A percentile compares a stretch with the other conserved stretches of the same genome.
Evolutionary conservation across 139 green algal species (phyloP).

Genomic region (Micractinium conductrix): DNA sequence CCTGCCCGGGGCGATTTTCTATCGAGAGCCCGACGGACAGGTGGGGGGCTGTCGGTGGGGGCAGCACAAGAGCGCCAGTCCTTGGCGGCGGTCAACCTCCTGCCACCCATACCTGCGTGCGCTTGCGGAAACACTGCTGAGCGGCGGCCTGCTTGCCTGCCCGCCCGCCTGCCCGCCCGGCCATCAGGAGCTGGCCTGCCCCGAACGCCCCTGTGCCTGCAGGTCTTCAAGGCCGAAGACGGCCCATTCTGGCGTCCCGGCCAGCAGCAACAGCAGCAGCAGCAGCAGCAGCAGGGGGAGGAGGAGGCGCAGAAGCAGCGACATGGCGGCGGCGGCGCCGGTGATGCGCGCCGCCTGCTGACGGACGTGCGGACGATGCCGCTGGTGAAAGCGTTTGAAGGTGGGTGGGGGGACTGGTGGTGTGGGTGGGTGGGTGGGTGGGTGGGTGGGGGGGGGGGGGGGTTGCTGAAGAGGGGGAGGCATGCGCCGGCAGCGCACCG

Average conservation of each 20-base stretch:
- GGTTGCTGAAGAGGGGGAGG: neutral
- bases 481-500: no score
- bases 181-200: neutral
- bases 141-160: no score
- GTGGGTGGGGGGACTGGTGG: neutral
- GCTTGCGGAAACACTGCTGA: no score
- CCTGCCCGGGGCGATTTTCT: conserved; percentile 44
- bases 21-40: conserved; percentile 39
- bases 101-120: no score
- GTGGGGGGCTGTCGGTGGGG: neutral
- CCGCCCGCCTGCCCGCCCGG: neutral
- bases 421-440: neutral
- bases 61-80: no score
- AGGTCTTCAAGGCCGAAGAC: conserved; percentile 48
- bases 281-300: conserved; percentile 1
- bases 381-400: conserved; percentile 29
- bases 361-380: neutral
- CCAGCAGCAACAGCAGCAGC: neutral
- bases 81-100: no score
- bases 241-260: neutral
- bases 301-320: neutral
- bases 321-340: no score
- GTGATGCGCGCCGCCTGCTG: neutral
- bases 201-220: neutral
- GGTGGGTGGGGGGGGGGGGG: neutral